phyloP scores from a whole-genome alignment of 495 filamentous ascomycete genomes.

The Penicillium soppii region DNA sequence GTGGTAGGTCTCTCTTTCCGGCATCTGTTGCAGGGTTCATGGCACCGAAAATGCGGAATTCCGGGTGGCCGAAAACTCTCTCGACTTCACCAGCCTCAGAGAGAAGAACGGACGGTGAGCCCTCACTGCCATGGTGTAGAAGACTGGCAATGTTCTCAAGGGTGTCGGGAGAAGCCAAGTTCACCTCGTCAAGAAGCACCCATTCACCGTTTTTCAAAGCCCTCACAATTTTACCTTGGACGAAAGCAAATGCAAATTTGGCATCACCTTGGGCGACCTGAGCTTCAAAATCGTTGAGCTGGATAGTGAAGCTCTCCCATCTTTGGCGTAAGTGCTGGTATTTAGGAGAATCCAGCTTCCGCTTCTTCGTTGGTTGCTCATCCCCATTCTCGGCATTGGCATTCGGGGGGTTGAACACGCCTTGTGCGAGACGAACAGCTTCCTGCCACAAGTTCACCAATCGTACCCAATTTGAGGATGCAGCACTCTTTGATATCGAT shows the following conservation, averaged over 20 bases:
- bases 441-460: slow-evolving; percentile 85
- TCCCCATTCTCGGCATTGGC: slow-evolving; percentile 35
- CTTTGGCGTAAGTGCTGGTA: slow-evolving; percentile 63
- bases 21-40: slow-evolving; percentile 99
- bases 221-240: slow-evolving; percentile 92
- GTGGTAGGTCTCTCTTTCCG: slow-evolving; percentile 89
- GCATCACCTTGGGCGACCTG: slow-evolving; percentile 76
- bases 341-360: slow-evolving; percentile 72
- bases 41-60: slow-evolving; percentile 95
- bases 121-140: slow-evolving; percentile 64
- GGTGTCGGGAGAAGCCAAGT: slow-evolving; percentile 90
- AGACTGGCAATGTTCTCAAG: slow-evolving; percentile 90
- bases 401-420: slow-evolving; percentile 52
- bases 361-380: slow-evolving; percentile 74
- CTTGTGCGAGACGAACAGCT: slow-evolving; percentile 79
- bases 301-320: slow-evolving; percentile 78
- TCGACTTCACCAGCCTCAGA: slow-evolving; percentile 91
- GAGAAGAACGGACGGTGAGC: slow-evolving; percentile 75
- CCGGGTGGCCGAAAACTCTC: slow-evolving; percentile 80
- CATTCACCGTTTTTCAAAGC: slow-evolving; percentile 93
- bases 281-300: slow-evolving; percentile 75
- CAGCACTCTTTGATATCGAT: slow-evolving; percentile 72
- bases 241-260: slow-evolving; percentile 90
- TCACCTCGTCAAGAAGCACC: slow-evolving; percentile 98
- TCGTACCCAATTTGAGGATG: slow-evolving; percentile 79